Evolutionary conservation across 148 eudicot species (phyloP).

Genomic region (Chenopodium formosanum): DNA sequence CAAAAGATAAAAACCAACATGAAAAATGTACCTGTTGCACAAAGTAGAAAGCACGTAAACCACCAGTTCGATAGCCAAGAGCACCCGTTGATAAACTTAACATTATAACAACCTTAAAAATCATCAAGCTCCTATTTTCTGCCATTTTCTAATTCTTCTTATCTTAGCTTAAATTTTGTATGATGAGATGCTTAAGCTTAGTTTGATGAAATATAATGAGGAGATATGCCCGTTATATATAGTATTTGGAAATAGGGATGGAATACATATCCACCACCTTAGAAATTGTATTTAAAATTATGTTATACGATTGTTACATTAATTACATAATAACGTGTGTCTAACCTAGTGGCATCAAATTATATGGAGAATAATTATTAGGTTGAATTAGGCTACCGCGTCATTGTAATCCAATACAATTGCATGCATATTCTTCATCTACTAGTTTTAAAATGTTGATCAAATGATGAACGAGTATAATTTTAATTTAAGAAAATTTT

Average conservation of each 20-base stretch:
- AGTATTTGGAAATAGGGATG: not conserved
- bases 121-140: not conserved
- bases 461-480: not conserved
- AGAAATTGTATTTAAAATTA: not conserved
- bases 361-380: not conserved
- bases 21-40: slow-evolving; percentile 19
- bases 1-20: not conserved
- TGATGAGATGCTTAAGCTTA: not conserved
- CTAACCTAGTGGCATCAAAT: not conserved
- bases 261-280: not conserved
- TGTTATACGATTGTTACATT: not conserved
- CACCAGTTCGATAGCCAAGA: slow-evolving; percentile 14
- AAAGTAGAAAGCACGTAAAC: slow-evolving; percentile 20
- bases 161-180: not conserved
- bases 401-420: not conserved
- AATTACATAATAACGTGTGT: not conserved
- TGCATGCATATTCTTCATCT: not conserved
- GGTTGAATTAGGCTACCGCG: not conserved
- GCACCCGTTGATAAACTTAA: slow-evolving; percentile 6
- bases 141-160: not conserved
- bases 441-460: not conserved
- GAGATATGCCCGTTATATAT: not conserved
- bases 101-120: not conserved
- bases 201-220: not conserved
- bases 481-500: not conserved